Evolutionary conservation across 352 stramenopile genomes (phyloP), one percentile per base, ranked within the genome.

Genomic region (Saprolegnia parasitica): DNA sequence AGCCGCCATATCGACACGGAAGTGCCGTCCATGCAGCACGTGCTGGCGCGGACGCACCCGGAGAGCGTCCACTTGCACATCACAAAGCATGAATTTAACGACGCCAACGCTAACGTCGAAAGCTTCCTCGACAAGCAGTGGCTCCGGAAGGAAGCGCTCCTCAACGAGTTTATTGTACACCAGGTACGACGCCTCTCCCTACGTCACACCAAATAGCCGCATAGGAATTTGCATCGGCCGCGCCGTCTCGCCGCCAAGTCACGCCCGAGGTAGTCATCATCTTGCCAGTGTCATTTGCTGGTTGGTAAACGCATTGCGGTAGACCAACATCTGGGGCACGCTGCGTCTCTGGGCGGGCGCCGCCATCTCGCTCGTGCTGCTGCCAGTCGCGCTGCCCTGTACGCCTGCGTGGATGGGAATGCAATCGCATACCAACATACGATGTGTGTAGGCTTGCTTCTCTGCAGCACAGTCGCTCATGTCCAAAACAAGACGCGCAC

Each of bases 1-100:
- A 63, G 56, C 20, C 68, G 77, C n/a, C 66, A 77, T n/a, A 62
- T 56, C 5, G 77, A 83, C 73, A 57, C 72, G 13, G 37, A 57
- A 18, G 56, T 83, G 39, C 77, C 77, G 8, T 45, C 16, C n/a
- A 64, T 71, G 55, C 50, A 61, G 37, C 52, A 71, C 13, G 13
- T 71, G n/a, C 20, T 71, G 16, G 50, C 50, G 58, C 35, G 58
- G 13, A 21, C 18, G 11, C 37, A 23, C 24, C 23, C 58, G 10
- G 21, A 24, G 24, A 37, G 37, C 8, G 58, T 67, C 3, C 37
- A 67, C 42, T 56, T 67, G 15, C 52, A 71, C 58, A 18, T 24
- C 40, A 40, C 35, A 10, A 52, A 39, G 18, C 32, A 56, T 29
- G 6, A 3, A 6, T 26, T 63, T 5, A 46, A 24, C 4, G 46